Base-by-base conservation (phyloP, 1,284 basidiomycete species). In the Cerioporus squamosus region DNA sequence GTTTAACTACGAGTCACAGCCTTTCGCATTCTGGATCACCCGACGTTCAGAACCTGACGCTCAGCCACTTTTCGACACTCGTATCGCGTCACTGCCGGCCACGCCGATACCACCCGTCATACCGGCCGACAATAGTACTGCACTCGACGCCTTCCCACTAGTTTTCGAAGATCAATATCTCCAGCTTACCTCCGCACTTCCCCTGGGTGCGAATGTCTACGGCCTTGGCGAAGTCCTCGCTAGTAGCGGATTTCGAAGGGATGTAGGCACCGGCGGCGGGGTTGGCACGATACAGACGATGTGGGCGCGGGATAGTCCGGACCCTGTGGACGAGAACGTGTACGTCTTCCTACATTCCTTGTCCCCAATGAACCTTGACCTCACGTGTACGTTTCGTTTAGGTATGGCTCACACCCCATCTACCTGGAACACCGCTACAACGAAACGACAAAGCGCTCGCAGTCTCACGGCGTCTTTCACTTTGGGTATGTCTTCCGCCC, bases 21-120 rank as follows among this genome's bases (percentile, higher is more conserved):
- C 89, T 0, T 93, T 93, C 69, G 84, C 85, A 2, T 93, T 92
- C 72, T 93, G 91, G 90, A 85, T 92, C 61, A 87, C 85, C 3
- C 82, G 90, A 47, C 80, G 84, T 44, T 83, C 83, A 10, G 77
- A 84, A 29, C 85, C 85, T 7, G 72, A 81, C 20, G 79, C 77
- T 9, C 69, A 72, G 44, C 86, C 89, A 26, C 73, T 94, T 43
- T 94, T 94, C 68, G 91, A 94, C 68, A 93, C 91, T 1, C 81
- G 90, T 29, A 67, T 77, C 15, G 61, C 76, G 0, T 87, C 85
- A 0, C 73, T 89, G 4, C 86, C 87, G 0, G 49, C 73, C 1
- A 79, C 83, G 2, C 84, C 87, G 3, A 83, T 84, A 46, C 71
- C 80, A 2, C 79, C 83, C 20, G 75, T 82, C 23, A 76, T 75